A percentile compares a stretch with the other conserved stretches of the same genome.
Conservation (phyloP, 106 monocot genomes). For the Hemerocallis citrina region DNA sequence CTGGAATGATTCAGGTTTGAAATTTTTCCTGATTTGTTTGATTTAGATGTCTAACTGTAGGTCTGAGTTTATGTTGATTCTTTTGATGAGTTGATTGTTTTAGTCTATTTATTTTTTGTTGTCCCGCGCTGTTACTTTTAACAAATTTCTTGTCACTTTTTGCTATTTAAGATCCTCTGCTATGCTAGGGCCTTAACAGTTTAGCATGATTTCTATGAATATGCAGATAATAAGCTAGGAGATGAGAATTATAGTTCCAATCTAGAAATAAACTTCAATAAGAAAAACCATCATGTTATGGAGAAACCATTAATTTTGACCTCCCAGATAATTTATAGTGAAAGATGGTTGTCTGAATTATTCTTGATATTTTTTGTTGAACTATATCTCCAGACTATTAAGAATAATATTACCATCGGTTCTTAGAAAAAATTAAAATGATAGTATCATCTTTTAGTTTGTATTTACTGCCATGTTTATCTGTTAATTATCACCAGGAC, state of each 20-base stretch:
- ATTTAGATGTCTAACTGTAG: too few species aligned
- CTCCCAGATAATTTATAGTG: neutral
- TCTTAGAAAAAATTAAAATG: neutral
- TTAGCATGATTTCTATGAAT: neutral
- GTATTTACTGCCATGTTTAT: neutral
- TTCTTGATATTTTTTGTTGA: neutral
- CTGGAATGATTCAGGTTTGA: slow-evolving; percentile 4
- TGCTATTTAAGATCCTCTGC: too few species aligned
- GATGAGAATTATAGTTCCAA: neutral
- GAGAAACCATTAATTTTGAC: neutral
- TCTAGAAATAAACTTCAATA: neutral
- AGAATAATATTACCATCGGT: too few species aligned
- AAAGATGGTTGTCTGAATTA: neutral
- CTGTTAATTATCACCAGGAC: neutral
- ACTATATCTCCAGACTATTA: neutral
- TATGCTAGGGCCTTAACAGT: neutral
- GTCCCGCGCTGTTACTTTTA: neutral
- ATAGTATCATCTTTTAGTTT: neutral
- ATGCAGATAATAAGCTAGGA: neutral
- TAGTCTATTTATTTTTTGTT: neutral
- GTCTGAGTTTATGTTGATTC: neutral
- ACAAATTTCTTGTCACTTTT: too few species aligned
- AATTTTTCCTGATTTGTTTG: too few species aligned
- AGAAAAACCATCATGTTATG: neutral
- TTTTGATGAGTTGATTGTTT: neutral